phyloP scores from a whole-genome alignment of 139 green algal species.

The Spirogloea muscicola region DNA sequence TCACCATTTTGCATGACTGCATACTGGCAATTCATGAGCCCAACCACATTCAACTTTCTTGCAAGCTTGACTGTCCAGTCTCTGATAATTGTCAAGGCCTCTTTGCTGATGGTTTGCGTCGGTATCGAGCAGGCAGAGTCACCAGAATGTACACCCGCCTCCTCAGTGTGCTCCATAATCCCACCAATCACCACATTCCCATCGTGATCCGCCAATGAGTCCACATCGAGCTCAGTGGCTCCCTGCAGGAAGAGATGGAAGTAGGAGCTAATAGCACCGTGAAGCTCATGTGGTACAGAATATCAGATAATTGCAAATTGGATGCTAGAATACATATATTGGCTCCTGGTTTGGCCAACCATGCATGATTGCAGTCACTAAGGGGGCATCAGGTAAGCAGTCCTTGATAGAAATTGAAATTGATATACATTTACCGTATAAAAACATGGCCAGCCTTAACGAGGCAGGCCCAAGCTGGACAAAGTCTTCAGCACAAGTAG shows the following conservation, averaged over 20 bases:
- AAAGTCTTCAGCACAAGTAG: too few species aligned
- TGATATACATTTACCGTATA: too few species aligned
- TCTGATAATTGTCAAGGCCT: constrained; percentile 72
- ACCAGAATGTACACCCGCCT: constrained; percentile 89
- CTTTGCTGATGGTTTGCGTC: constrained; percentile 79
- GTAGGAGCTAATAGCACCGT: too few species aligned
- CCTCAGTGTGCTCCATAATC: constrained; percentile 99
- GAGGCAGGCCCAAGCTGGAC: background rate
- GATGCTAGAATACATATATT: too few species aligned
- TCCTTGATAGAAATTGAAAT: too few species aligned
- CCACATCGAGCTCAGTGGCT: constrained; percentile 95
- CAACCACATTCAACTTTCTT: constrained; percentile 76
- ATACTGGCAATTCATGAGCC: constrained; percentile 99
- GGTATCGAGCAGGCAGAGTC: constrained; percentile 92
- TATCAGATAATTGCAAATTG: too few species aligned
- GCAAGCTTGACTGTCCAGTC: constrained; percentile 81
- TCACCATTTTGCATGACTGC: constrained; percentile 76
- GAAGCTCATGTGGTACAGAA: too few species aligned
- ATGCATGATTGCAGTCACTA: too few species aligned
- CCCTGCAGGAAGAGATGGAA: too few species aligned
- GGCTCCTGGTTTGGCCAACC: too few species aligned
- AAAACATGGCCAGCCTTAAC: too few species aligned
- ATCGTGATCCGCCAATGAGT: constrained; percentile 83
- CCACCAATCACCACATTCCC: constrained; percentile 94
- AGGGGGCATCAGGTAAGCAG: too few species aligned